phyloP scores from a whole-genome alignment of 2,329 filamentous ascomycete species.

The Aspergillus ibericus region DNA sequence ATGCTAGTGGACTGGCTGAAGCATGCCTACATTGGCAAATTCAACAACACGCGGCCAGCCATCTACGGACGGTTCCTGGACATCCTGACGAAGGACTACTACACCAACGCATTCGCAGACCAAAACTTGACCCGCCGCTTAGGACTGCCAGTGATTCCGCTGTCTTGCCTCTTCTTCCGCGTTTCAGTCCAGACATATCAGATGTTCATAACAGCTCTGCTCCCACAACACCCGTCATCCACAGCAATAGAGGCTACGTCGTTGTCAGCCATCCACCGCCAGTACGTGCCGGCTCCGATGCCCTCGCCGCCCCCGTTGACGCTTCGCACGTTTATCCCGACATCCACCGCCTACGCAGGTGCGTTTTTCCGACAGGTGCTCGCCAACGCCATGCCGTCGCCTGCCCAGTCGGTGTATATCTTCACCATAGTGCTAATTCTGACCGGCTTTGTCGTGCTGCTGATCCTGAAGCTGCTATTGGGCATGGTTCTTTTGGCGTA shows the following conservation, averaged over 20 bases:
- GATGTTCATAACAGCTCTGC: slow-evolving; percentile 90
- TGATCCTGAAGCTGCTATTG: slow-evolving; percentile 80
- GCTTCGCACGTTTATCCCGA: slow-evolving; percentile 53
- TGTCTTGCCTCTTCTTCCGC: slow-evolving; percentile 91
- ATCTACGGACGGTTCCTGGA: slow-evolving; percentile 91
- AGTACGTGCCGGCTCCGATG: slow-evolving; percentile 62
- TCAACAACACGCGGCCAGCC: slow-evolving; percentile 91
- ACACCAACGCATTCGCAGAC: slow-evolving; percentile 89
- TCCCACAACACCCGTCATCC: slow-evolving; percentile 67
- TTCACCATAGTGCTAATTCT: slow-evolving; percentile 81
- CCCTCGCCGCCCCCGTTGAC: slow-evolving; percentile 63
- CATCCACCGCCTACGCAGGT: slow-evolving; percentile 54
- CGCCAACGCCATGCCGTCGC: slow-evolving; percentile 45
- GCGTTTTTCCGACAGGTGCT: slow-evolving; percentile 41
- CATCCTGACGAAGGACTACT: slow-evolving; percentile 95
- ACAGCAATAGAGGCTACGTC: slow-evolving; percentile 38
- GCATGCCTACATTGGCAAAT: slow-evolving; percentile 96
- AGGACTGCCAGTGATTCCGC: slow-evolving; percentile 84
- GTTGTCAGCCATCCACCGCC: slow-evolving; percentile 45
- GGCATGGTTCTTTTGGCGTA: slow-evolving; percentile 85
- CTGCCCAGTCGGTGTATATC: slow-evolving; percentile 43
- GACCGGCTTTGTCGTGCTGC: slow-evolving; percentile 76
- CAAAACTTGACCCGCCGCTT: slow-evolving; percentile 87
- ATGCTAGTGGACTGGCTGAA: slow-evolving; percentile 97
- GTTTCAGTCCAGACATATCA: slow-evolving; percentile 95